Evolutionary conservation across 75 land plant species (phyloP).

Genomic region (Cryptomeria japonica): DNA sequence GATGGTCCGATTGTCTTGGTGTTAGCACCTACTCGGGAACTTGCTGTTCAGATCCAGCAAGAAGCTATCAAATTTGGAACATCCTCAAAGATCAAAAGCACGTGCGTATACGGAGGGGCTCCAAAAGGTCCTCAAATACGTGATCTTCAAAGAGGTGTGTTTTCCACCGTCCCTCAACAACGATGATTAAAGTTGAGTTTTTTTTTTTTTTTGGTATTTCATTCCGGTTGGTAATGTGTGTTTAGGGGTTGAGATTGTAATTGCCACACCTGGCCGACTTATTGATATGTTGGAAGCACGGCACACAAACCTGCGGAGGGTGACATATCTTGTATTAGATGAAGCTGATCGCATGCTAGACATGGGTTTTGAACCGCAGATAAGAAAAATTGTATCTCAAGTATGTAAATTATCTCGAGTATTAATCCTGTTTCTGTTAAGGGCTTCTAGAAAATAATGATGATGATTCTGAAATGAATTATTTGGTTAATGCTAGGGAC

Average conservation of each 20-base stretch:
- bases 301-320: slow-evolving; percentile 70
- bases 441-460: neutral
- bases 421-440: neutral
- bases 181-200: neutral
- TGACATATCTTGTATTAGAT: slow-evolving; percentile 89
- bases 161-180: neutral
- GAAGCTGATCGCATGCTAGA: slow-evolving; percentile 94
- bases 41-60: slow-evolving; percentile 87
- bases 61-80: slow-evolving; percentile 75
- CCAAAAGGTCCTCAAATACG: slow-evolving; percentile 93
- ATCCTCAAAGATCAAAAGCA: slow-evolving; percentile 57
- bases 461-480: neutral
- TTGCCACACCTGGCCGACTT: slow-evolving; percentile 86
- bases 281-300: slow-evolving; percentile 87
- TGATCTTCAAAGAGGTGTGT: slow-evolving; percentile 70
- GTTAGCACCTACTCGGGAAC: slow-evolving; percentile 86
- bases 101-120: slow-evolving; percentile 90
- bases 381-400: slow-evolving; percentile 76
- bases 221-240: neutral
- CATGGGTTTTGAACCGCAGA: slow-evolving; percentile 96
- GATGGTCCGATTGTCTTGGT: slow-evolving; percentile 85
- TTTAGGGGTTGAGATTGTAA: slow-evolving; percentile 86
- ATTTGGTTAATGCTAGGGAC: neutral
- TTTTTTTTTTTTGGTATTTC: neutral
- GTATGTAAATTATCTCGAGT: slow-evolving; percentile 25